These are phyloP conservation scores for Fagopyrum tataricum DNA, from an alignment of 148 eudicot species.

Conservation along the genomic window DNA sequence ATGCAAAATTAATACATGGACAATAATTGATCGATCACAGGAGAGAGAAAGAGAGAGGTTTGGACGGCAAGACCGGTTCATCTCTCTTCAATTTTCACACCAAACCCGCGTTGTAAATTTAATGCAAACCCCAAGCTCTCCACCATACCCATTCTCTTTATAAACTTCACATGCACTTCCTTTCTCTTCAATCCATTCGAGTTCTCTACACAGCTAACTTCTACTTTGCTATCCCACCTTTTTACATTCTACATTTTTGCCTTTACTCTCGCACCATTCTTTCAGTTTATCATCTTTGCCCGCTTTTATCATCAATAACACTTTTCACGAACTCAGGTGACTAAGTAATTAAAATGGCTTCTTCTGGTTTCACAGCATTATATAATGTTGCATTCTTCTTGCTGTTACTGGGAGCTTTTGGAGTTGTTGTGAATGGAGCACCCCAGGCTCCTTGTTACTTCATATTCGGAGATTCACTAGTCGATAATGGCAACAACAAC, in stretches of 20 bases:
- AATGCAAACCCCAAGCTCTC: not conserved
- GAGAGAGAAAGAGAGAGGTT: not conserved
- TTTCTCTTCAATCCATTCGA: not conserved
- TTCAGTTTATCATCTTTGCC: no score
- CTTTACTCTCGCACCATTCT: no score
- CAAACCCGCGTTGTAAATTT: slow-evolving; percentile 3
- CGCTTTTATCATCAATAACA: not conserved
- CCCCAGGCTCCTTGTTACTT: slow-evolving; percentile 79
- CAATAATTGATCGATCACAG: not conserved
- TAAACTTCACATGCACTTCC: slow-evolving; percentile 9
- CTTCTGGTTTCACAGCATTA: not conserved
- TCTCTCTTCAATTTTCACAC: not conserved
- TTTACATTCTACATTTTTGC: not conserved
- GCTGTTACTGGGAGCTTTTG: not conserved
- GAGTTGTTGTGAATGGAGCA: slow-evolving; percentile 21
- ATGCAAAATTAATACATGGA: not conserved
- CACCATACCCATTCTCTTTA: slow-evolving; percentile 1
- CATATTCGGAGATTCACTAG: slow-evolving; percentile 82
- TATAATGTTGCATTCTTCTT: not conserved
- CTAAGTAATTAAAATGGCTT: not conserved
- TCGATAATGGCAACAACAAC: slow-evolving; percentile 86
- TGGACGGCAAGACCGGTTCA: slow-evolving; percentile 9
- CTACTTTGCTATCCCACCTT: not conserved
- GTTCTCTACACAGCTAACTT: not conserved
- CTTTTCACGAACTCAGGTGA: not conserved